These are phyloP conservation scores for Nemania bipapillata DNA, from an alignment of 2,329 filamentous ascomycete species.

Conservation along the genomic window DNA sequence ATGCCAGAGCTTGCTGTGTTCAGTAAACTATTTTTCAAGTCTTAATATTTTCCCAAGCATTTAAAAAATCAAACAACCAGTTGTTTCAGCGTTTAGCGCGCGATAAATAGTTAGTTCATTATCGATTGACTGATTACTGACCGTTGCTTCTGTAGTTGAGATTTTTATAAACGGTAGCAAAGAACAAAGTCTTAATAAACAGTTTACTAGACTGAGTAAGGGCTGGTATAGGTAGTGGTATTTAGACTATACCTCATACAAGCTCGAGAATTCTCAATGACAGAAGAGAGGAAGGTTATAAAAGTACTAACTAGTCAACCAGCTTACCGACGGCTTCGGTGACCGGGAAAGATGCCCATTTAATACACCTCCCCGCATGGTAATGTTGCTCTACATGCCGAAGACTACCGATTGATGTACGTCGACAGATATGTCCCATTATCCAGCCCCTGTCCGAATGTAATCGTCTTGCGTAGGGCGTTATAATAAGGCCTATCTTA, in stretches of 20 bases:
- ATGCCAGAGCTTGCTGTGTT: too few species aligned
- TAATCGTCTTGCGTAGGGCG: neutral
- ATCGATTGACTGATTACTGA: conserved; percentile 1
- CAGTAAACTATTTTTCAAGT: neutral
- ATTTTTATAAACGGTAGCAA: too few species aligned
- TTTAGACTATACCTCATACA: neutral
- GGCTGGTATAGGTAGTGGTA: too few species aligned
- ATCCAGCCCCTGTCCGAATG: neutral
- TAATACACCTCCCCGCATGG: conserved; percentile 24
- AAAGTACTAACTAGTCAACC: neutral
- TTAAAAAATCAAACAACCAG: neutral
- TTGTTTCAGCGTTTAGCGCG: neutral
- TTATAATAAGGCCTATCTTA: neutral
- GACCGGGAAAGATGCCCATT: neutral
- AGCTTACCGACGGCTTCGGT: neutral
- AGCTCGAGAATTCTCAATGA: neutral
- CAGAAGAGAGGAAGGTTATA: neutral
- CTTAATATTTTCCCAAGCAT: neutral
- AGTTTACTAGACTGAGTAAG: too few species aligned
- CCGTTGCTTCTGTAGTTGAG: neutral
- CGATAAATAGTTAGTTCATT: neutral
- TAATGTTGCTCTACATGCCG: neutral
- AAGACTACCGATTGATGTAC: neutral
- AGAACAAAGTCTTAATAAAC: too few species aligned
- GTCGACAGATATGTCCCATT: neutral